phyloP scores from a whole-genome alignment of 441 rosid species.

The Arabidopsis hybrid region DNA sequence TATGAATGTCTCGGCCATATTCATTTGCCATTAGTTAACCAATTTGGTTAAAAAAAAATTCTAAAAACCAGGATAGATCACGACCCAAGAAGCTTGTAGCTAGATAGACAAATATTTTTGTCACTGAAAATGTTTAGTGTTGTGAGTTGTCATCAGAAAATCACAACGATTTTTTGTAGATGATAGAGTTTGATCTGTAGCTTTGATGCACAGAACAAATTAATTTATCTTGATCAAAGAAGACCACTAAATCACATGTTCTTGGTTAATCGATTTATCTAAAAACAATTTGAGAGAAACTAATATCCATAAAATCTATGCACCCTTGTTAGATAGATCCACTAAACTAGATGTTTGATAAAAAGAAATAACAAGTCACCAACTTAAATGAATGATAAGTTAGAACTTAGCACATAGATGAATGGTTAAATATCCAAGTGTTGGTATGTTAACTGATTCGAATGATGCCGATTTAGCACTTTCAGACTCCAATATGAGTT shows the following conservation, averaged over 20 bases:
- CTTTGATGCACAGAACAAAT: neutral
- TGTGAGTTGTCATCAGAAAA: no score
- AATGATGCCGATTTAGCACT: neutral
- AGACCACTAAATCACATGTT: neutral
- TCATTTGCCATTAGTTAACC: neutral
- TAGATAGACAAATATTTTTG: no score
- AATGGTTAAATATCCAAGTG: neutral
- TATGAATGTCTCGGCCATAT: no score
- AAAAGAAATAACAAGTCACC: neutral
- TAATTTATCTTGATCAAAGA: no score
- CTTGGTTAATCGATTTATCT: neutral
- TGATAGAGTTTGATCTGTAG: neutral
- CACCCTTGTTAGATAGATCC: no score
- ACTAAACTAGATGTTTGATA: neutral
- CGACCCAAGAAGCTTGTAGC: no score
- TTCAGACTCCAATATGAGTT: neutral
- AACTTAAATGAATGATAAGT: neutral
- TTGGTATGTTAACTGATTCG: neutral
- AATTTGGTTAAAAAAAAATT: neutral
- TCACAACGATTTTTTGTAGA: neutral
- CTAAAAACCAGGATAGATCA: no score
- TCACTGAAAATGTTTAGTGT: no score
- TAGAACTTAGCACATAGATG: neutral
- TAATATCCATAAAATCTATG: neutral
- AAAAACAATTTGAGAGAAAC: neutral